These are phyloP conservation scores for Phylloporus sp. DNA, from an alignment of 768 basidiomycete genomes.

Conservation along the genomic window DNA sequence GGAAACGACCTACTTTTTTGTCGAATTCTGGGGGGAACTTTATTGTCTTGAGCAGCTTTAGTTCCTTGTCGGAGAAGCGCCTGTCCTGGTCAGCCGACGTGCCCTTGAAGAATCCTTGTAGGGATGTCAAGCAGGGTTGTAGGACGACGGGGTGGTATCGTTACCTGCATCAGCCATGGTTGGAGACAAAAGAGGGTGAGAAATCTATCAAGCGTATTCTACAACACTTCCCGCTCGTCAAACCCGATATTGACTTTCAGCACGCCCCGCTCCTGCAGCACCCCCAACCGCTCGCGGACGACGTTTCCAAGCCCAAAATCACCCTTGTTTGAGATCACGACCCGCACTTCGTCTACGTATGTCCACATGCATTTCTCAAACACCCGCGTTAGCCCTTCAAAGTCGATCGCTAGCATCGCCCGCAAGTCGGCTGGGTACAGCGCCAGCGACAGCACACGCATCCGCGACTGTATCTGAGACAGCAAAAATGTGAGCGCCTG, in stretches of 20 bases:
- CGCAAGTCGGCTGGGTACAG: slow-evolving; percentile 30
- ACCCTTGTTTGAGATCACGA: slow-evolving; percentile 30
- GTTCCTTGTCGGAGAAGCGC: slow-evolving; percentile 93
- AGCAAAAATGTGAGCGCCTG: slow-evolving; percentile 26
- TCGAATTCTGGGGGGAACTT: slow-evolving; percentile 91
- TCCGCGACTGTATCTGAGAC: slow-evolving; percentile 24
- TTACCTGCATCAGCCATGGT: slow-evolving; percentile 61
- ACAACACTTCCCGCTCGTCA: slow-evolving; percentile 30
- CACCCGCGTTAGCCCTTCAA: slow-evolving; percentile 24
- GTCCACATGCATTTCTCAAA: slow-evolving; percentile 24
- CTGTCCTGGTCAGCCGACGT: slow-evolving; percentile 89
- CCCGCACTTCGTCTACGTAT: slow-evolving; percentile 22
- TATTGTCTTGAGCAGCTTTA: slow-evolving; percentile 80
- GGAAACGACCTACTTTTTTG: slow-evolving; percentile 57
- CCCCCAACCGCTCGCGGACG: slow-evolving; percentile 20
- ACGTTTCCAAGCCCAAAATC: slow-evolving; percentile 23
- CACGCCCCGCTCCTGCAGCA: slow-evolving; percentile 25
- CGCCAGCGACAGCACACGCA: slow-evolving; percentile 30
- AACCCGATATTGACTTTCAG: slow-evolving; percentile 29
- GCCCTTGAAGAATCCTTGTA: slow-evolving; percentile 81
- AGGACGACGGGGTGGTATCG: slow-evolving; percentile 2
- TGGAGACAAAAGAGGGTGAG: slow-evolving; percentile 17
- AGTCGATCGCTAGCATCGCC: slow-evolving; percentile 27
- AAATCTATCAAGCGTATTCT: slow-evolving; percentile 9
- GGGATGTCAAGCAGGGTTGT: slow-evolving; percentile 7